Evolutionary conservation across 1,139 yeast genomes (phyloP), one percentile per base, ranked within the genome.

Genomic region (Diutina neorugosa): DNA sequence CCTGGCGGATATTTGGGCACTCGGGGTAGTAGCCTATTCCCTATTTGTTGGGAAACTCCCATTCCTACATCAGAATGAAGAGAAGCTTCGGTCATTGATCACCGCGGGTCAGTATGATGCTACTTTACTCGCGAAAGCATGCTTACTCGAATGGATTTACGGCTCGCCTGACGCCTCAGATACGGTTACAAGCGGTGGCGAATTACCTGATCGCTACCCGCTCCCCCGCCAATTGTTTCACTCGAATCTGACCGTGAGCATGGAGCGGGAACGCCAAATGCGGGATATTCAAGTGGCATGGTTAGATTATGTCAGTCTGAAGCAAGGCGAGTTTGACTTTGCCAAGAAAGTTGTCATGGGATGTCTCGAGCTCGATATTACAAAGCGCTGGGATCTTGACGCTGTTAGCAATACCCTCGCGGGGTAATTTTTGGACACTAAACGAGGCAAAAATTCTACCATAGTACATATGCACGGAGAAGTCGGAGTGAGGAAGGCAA

Each of bases 1-100:
- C 0, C 73, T 82, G 54, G 84, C 89, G 0, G 98, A 91, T 66
- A 77, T 87, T 11, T 91, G 97, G 97, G 95, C 97, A 0, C 73
- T 86, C 53, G 98, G 97, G 1, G 88, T 90, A 0, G 70, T 86
- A 56, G 60, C 85, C 11, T 89, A 80, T 64, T 81, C 95, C 1
- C 77, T 89, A 80, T 69, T 84, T 51, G 77, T 81, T 48, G 93
- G 95, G 0, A 79, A 74, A 58, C 68, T 90, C 53, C 97, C 97
- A 1, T 91, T 90, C 69, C 83, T 81, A 57, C 96, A 89, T 65
- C 80, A 80, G 19, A 86, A 83, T 63, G 90, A 87, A 60, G 96
- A 96, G 4, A 70, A 90, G 58, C 71, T 90, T 56, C 74, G 90
- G 48, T 81, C 86, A 19, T 78, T 82, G 72, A 90, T 91, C 52